Conservation (phyloP, 495 filamentous ascomycete genomes). For the Xylaria bambusicola region DNA sequence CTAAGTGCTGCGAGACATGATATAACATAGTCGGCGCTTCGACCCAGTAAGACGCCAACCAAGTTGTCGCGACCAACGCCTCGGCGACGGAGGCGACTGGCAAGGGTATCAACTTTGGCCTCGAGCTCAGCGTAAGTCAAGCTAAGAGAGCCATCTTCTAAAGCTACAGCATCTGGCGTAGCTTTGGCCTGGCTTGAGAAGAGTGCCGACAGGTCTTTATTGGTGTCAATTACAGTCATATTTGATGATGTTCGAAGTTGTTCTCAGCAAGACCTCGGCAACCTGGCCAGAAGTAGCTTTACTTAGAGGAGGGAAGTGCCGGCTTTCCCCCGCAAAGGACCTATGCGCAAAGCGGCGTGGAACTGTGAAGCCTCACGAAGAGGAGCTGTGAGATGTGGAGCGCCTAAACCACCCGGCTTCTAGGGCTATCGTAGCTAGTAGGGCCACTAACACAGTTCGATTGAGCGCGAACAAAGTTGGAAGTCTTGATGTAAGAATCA, state of each 20-base stretch:
- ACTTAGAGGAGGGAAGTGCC: background rate
- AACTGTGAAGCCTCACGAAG: background rate
- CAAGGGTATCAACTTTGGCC: constrained; percentile 54
- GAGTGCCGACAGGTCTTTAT: constrained; percentile 63
- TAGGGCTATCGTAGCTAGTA: constrained; percentile 3
- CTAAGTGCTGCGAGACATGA: constrained; percentile 66
- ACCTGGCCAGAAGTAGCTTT: background rate
- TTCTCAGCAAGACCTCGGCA: background rate
- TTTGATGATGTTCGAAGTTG: background rate
- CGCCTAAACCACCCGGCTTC: background rate
- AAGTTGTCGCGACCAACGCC: constrained; percentile 63
- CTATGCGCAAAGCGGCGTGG: background rate
- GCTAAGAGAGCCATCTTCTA: constrained; percentile 58
- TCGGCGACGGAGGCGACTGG: constrained; percentile 51
- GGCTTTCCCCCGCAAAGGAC: background rate
- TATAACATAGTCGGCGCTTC: constrained; percentile 70
- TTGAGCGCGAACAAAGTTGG: background rate
- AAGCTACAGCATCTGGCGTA: constrained; percentile 60
- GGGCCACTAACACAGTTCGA: background rate
- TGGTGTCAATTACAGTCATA: constrained; percentile 62
- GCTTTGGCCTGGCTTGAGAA: constrained; percentile 58
- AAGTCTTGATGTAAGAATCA: constrained; percentile 1
- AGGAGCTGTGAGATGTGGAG: background rate
- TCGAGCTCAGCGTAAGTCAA: constrained; percentile 66
- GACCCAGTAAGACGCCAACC: constrained; percentile 66